Conservation (phyloP, 2,329 filamentous ascomycete species). For the Bertia moriformis region DNA sequence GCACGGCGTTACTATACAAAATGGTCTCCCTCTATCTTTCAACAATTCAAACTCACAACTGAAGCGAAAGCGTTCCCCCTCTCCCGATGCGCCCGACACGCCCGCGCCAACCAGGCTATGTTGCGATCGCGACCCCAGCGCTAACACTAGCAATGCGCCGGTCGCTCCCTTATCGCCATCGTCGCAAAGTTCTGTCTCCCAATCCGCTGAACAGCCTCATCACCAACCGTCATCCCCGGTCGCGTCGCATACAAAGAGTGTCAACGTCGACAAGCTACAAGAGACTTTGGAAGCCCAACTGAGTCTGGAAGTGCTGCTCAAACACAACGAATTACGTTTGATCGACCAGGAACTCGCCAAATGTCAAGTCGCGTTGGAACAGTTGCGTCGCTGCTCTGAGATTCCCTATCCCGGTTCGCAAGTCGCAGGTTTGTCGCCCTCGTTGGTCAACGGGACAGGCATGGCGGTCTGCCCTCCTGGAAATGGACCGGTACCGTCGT, state of each 20-base stretch:
- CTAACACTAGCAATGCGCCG: too few relatives aligned
- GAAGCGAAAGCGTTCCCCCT: neutral
- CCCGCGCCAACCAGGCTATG: neutral
- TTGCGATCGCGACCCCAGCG: neutral
- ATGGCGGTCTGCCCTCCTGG: constrained; percentile 46
- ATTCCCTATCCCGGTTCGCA: constrained; percentile 60
- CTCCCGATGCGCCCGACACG: neutral
- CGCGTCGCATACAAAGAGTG: neutral
- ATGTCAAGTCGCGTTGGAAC: constrained; percentile 84
- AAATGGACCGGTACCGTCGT: constrained; percentile 54
- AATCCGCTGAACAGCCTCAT: neutral
- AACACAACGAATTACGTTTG: constrained; percentile 83
- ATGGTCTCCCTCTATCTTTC: too few relatives aligned
- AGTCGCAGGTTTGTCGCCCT: constrained; percentile 48
- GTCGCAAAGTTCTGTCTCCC: neutral
- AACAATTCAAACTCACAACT: too few relatives aligned
- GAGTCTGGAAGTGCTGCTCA: constrained; percentile 78
- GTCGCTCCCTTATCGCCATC: too few relatives aligned
- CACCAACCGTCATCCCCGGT: too few relatives aligned
- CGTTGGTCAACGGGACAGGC: constrained; percentile 60
- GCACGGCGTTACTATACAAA: neutral
- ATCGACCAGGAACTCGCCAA: constrained; percentile 95
- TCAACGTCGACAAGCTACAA: constrained; percentile 17
- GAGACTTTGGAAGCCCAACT: constrained; percentile 75
- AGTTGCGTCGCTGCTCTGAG: constrained; percentile 79